These are phyloP conservation scores for Seminavis robusta DNA, from an alignment of 108 stramenopile genomes.

Conservation along the genomic window DNA sequence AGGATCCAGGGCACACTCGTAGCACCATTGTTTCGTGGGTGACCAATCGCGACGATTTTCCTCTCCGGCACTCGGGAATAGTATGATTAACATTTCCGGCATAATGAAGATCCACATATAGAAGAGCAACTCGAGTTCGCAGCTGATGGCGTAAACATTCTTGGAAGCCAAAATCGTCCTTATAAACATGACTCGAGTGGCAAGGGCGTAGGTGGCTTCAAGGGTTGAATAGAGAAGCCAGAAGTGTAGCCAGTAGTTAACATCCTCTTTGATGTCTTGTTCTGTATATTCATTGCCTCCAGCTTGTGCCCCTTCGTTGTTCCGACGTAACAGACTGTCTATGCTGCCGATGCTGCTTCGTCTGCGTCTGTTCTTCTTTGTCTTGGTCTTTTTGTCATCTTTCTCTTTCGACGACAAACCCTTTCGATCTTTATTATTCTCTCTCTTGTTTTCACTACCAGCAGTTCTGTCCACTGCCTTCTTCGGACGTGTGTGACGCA, in stretches of 20 bases:
- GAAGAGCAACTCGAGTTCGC: conserved; percentile 60
- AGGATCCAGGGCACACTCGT: no score
- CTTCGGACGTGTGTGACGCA: no score
- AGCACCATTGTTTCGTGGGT: conserved; percentile 12
- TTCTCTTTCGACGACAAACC: background rate
- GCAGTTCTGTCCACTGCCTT: no score
- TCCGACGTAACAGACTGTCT: no score
- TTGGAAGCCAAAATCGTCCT: background rate
- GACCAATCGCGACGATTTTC: no score
- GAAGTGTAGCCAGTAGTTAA: background rate
- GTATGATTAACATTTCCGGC: conserved; percentile 29
- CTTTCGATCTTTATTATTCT: no score
- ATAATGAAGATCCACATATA: conserved; percentile 74
- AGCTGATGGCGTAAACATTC: conserved; percentile 10
- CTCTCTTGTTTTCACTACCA: no score
- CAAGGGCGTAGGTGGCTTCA: background rate
- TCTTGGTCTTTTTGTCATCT: background rate
- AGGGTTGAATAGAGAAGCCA: background rate
- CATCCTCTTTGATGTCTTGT: background rate
- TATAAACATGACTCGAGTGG: background rate
- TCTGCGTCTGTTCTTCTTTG: background rate
- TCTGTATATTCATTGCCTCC: no score
- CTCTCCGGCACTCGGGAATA: conserved; percentile 4
- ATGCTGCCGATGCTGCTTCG: conserved; percentile 26
- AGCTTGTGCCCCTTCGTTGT: no score